Conservation (phyloP, 2,329 filamentous ascomycete genomes). For the Phyllosticta capitalensis region DNA sequence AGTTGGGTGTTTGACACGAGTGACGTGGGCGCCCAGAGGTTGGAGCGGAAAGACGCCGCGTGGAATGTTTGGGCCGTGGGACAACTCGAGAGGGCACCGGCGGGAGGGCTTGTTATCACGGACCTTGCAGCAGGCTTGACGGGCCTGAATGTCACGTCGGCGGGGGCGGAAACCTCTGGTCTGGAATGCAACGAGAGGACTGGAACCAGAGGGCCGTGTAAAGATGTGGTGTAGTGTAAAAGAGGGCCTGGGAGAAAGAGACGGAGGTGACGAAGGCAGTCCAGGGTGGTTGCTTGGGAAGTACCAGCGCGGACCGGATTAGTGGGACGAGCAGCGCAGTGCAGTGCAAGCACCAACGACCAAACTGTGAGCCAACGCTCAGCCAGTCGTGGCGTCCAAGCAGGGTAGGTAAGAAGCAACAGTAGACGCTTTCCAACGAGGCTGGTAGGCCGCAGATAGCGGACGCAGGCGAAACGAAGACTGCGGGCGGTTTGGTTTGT, state of each 20-base stretch:
- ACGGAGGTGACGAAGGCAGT: not conserved
- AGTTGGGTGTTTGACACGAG: not conserved
- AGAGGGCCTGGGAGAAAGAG: not conserved
- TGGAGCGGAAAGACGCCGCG: not conserved
- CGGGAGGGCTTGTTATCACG: slow-evolving; percentile 1
- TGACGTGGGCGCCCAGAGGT: not conserved
- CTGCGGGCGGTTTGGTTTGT: not conserved
- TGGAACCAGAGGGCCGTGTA: not conserved
- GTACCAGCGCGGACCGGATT: not conserved
- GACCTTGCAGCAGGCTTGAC: slow-evolving; percentile 10
- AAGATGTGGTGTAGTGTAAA: not conserved
- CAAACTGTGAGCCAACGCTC: too few relatives aligned
- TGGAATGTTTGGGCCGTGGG: not conserved
- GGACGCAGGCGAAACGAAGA: not conserved
- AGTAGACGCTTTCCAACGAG: not conserved
- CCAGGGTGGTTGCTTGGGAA: not conserved
- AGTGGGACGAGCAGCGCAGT: not conserved
- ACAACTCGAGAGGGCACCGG: not conserved
- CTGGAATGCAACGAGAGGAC: not conserved
- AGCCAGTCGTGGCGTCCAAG: too few relatives aligned
- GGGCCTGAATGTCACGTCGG: slow-evolving; percentile 4
- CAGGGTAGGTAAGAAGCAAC: too few relatives aligned
- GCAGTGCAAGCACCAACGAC: not conserved
- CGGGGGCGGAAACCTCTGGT: not conserved
- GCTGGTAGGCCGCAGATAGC: not conserved